phyloP scores from a whole-genome alignment of 306 rosid genomes.

The Sphenostylis stenocarpa region DNA sequence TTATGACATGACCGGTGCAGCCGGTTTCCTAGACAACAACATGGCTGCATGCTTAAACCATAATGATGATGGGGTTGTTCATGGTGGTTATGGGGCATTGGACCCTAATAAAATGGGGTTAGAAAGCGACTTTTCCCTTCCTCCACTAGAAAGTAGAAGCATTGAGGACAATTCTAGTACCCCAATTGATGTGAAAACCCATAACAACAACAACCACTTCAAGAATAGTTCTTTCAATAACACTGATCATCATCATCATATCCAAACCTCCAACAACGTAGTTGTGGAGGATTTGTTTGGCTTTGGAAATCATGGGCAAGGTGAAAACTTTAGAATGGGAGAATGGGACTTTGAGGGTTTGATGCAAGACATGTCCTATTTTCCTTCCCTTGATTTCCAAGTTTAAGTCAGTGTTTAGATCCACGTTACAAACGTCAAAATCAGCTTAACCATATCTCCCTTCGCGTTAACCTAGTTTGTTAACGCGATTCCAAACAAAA shows the following conservation, averaged over 20 bases:
- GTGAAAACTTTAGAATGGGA: slow-evolving; percentile 66
- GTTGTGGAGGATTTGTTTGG: slow-evolving; percentile 55
- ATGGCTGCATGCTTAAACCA: slow-evolving; percentile 47
- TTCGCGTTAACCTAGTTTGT: neutral
- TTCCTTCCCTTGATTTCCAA: slow-evolving; percentile 76
- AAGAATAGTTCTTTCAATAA: slow-evolving; percentile 59
- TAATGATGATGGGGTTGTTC: slow-evolving; percentile 24
- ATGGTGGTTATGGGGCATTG: slow-evolving; percentile 50
- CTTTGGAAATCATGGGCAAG: slow-evolving; percentile 53
- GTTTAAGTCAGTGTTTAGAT: slow-evolving; percentile 19
- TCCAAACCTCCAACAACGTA: slow-evolving; percentile 38
- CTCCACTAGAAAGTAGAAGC: slow-evolving; percentile 58
- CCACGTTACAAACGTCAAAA: neutral
- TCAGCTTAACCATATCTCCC: neutral
- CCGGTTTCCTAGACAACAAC: slow-evolving; percentile 40
- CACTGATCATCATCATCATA: slow-evolving; percentile 32
- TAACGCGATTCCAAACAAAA: neutral
- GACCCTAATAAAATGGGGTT: slow-evolving; percentile 49
- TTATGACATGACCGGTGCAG: slow-evolving; percentile 44
- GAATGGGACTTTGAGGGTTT: slow-evolving; percentile 91
- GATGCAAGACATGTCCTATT: slow-evolving; percentile 80
- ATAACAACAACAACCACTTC: slow-evolving; percentile 50
- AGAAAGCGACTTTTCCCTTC: slow-evolving; percentile 58
- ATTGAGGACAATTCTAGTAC: slow-evolving; percentile 43
- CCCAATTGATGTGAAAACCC: slow-evolving; percentile 44